Conservation (phyloP, 495 filamentous ascomycete species). For the Aspergillus conjunctus region DNA sequence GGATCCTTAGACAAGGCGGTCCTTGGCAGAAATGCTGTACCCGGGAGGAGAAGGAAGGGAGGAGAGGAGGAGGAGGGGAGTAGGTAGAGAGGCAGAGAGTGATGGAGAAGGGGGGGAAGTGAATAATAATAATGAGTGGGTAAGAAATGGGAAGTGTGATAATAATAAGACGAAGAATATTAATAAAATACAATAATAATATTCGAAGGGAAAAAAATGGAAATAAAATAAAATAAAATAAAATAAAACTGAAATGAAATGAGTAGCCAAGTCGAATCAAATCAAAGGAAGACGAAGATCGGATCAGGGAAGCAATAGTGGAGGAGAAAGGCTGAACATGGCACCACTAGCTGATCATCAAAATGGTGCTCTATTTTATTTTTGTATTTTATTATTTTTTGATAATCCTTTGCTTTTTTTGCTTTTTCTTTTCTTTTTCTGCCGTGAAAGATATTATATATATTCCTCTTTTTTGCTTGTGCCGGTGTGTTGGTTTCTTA, state of each 20-base stretch:
- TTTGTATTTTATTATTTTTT: slow-evolving; percentile 7
- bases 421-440: background rate
- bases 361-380: slow-evolving; percentile 16
- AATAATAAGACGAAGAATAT: slow-evolving; percentile 14
- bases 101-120: background rate
- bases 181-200: slow-evolving; percentile 15
- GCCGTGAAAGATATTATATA: background rate
- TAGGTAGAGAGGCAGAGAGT: background rate
- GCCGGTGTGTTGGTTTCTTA: slow-evolving; percentile 1
- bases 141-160: background rate
- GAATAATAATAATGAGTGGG: slow-evolving; percentile 8
- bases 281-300: slow-evolving; percentile 19
- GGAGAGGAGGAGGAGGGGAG: slow-evolving; percentile 5
- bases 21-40: slow-evolving; percentile 36
- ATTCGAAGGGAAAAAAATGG: slow-evolving; percentile 1
- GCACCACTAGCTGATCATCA: slow-evolving; percentile 30
- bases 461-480: background rate
- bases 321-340: slow-evolving; percentile 30
- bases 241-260: slow-evolving; percentile 12
- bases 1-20: slow-evolving; percentile 19
- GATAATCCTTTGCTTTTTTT: slow-evolving; percentile 11
- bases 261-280: slow-evolving; percentile 15
- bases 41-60: slow-evolving; percentile 13
- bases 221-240: slow-evolving; percentile 10
- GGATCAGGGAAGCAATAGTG: slow-evolving; percentile 23